phyloP scores from a whole-genome alignment of 768 basidiomycete genomes.

The Hypholoma sublateritium region DNA sequence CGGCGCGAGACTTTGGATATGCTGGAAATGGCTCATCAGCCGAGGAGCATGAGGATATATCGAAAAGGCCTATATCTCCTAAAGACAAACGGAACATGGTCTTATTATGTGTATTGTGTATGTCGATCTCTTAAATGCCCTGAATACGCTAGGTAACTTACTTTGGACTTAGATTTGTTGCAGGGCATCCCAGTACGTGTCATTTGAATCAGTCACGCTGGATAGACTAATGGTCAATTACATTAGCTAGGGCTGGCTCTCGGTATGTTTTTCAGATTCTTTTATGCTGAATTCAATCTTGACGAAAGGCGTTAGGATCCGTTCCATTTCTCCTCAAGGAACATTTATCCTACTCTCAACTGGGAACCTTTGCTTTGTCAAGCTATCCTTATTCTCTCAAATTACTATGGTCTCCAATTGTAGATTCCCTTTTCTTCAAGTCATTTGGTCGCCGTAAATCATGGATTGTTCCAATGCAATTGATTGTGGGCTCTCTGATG shows the following conservation, averaged over 20 bases:
- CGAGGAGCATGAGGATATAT: conserved; percentile 22
- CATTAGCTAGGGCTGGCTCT: conserved; percentile 83
- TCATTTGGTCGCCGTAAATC: conserved; percentile 93
- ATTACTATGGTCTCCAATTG: conserved; percentile 95
- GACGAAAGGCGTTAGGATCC: conserved; percentile 58
- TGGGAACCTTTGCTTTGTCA: conserved; percentile 90
- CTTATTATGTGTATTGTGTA: conserved; percentile 84
- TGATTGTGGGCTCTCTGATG: conserved; percentile 84
- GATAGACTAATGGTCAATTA: conserved; percentile 6
- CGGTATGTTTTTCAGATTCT: conserved; percentile 41
- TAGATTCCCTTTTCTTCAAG: conserved; percentile 84
- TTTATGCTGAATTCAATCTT: neutral
- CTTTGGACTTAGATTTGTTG: conserved; percentile 53
- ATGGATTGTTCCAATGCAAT: conserved; percentile 98
- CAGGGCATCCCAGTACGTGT: conserved; percentile 87
- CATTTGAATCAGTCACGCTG: conserved; percentile 4
- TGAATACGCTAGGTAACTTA: conserved; percentile 8
- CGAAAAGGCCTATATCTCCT: conserved; percentile 54
- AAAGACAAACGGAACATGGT: conserved; percentile 86
- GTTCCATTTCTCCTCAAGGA: conserved; percentile 95
- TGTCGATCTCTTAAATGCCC: conserved; percentile 30
- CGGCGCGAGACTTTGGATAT: conserved; percentile 40
- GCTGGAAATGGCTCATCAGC: conserved; percentile 29
- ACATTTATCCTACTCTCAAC: conserved; percentile 94
- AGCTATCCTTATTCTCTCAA: conserved; percentile 97